Percentiles rank a stretch among this genome's conserved stretches.
These are phyloP conservation scores for Trifolium fragiferum DNA, from an alignment of 306 rosid species.

Conservation along the genomic window DNA sequence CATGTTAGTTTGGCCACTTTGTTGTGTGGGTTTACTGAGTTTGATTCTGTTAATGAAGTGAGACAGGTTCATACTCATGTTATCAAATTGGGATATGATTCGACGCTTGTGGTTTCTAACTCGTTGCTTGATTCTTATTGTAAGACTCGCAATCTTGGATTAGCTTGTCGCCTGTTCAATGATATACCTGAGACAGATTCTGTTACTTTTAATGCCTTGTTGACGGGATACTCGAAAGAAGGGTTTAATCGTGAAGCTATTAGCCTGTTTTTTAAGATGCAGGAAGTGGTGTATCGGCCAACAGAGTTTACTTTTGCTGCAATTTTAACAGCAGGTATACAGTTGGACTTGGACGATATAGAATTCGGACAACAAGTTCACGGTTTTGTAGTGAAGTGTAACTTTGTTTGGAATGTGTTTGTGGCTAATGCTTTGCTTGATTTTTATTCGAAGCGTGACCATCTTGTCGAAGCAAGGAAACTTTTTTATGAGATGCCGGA, in stretches of 20 bases:
- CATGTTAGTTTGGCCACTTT: constrained; percentile 77
- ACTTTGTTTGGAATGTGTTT: constrained; percentile 74
- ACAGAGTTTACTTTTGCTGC: constrained; percentile 89
- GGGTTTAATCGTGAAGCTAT: constrained; percentile 67
- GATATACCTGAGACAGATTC: constrained; percentile 63
- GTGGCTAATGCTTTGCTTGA: constrained; percentile 92
- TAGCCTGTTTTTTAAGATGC: constrained; percentile 69
- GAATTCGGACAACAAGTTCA: constrained; percentile 76
- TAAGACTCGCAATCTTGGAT: constrained; percentile 58
- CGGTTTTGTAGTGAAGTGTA: constrained; percentile 64
- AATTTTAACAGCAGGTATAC: constrained; percentile 63
- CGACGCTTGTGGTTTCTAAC: constrained; percentile 74
- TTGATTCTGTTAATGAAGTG: constrained; percentile 54
- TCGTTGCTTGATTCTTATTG: constrained; percentile 85
- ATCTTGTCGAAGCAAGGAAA: constrained; percentile 54
- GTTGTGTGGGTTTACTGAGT: constrained; percentile 69
- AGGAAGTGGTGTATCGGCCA: constrained; percentile 57
- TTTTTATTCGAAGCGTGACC: constrained; percentile 79
- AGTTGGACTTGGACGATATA: constrained; percentile 67
- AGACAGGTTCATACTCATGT: constrained; percentile 69
- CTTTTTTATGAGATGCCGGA: constrained; percentile 81
- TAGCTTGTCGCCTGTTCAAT: constrained; percentile 63
- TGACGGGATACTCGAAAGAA: constrained; percentile 75
- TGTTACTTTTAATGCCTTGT: constrained; percentile 78
- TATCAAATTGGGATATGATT: constrained; percentile 65